Evolutionary conservation across 2,329 filamentous ascomycete species (phyloP).

Genomic region (Aspergillus caelatus): DNA sequence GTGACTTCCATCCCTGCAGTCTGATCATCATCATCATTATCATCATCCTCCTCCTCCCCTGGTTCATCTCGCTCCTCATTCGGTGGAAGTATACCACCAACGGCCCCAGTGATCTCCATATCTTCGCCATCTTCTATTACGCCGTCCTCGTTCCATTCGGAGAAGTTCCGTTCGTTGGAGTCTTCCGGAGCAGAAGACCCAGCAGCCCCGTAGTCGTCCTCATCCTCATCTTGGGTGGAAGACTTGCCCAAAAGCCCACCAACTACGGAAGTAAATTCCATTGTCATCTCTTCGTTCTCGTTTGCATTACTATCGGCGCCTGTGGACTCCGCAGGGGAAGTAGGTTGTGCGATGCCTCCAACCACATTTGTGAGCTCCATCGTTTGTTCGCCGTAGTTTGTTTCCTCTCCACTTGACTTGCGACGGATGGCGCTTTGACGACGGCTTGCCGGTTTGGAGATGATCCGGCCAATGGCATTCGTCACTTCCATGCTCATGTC

Average conservation of each 20-base stretch:
- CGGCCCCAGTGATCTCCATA: conserved; percentile 64
- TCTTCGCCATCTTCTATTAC: conserved; percentile 39
- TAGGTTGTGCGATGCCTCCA: conserved; percentile 40
- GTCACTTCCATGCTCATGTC: conserved; percentile 97
- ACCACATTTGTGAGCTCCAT: conserved; percentile 52
- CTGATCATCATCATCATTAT: conserved; percentile 38
- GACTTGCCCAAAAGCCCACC: conserved; percentile 43
- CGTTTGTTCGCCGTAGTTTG: conserved; percentile 51
- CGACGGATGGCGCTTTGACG: conserved; percentile 45
- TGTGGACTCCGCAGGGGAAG: conserved; percentile 31
- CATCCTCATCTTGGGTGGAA: conserved; percentile 13
- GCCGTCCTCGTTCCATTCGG: conserved; percentile 31
- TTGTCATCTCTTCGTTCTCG: conserved; percentile 51
- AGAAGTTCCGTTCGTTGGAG: conserved; percentile 24
- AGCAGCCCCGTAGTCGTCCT: conserved; percentile 14
- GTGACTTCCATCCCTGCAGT: conserved; percentile 72
- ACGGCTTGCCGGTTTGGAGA: conserved; percentile 50
- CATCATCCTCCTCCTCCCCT: conserved; percentile 18
- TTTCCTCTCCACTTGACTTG: conserved; percentile 44
- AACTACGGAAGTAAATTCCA: conserved; percentile 52
- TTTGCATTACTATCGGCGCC: conserved; percentile 34
- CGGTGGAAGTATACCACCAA: conserved; percentile 48
- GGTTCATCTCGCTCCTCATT: conserved; percentile 43
- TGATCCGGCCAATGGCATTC: conserved; percentile 75
- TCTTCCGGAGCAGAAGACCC: conserved; percentile 19